phyloP scores from a whole-genome alignment of 1,284 basidiomycete species.

The Chalciporus sp. region DNA sequence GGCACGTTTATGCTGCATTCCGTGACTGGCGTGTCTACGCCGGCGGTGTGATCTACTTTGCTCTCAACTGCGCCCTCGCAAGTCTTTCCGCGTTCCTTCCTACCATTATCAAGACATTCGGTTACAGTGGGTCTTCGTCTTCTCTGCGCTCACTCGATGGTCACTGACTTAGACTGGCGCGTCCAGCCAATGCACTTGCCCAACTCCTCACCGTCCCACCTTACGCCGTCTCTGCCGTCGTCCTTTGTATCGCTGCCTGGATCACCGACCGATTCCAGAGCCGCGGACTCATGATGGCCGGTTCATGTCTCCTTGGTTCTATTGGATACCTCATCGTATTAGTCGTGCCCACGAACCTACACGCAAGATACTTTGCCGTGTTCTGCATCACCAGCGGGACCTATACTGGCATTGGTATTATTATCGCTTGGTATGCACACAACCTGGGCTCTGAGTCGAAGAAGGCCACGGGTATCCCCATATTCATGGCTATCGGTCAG shows the following conservation, averaged over 20 bases:
- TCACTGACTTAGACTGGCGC: neutral
- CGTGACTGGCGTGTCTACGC: slow-evolving; percentile 66
- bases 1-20: slow-evolving; percentile 64
- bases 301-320: slow-evolving; percentile 51
- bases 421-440: slow-evolving; percentile 78
- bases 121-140: slow-evolving; percentile 47
- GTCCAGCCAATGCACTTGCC: slow-evolving; percentile 52
- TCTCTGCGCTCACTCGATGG: neutral
- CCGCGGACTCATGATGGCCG: slow-evolving; percentile 64
- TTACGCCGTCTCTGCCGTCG: slow-evolving; percentile 73
- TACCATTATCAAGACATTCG: slow-evolving; percentile 77
- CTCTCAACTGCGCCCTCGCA: slow-evolving; percentile 77
- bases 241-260: slow-evolving; percentile 66
- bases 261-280: slow-evolving; percentile 74
- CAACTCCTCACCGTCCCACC: slow-evolving; percentile 82
- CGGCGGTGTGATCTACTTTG: slow-evolving; percentile 72
- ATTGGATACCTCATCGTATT: slow-evolving; percentile 45
- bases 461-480: slow-evolving; percentile 72
- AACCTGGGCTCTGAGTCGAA: slow-evolving; percentile 80
- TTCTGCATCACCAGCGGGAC: slow-evolving; percentile 76
- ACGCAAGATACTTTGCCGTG: slow-evolving; percentile 69
- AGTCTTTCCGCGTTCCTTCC: slow-evolving; percentile 85
- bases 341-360: slow-evolving; percentile 43
- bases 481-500: slow-evolving; percentile 80
- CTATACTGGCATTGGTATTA: slow-evolving; percentile 68